A percentile compares a stretch with the other conserved stretches of the same genome.
Evolutionary conservation across 257 asterid species (phyloP).

Genomic region (Craterostigma plantagineum): DNA sequence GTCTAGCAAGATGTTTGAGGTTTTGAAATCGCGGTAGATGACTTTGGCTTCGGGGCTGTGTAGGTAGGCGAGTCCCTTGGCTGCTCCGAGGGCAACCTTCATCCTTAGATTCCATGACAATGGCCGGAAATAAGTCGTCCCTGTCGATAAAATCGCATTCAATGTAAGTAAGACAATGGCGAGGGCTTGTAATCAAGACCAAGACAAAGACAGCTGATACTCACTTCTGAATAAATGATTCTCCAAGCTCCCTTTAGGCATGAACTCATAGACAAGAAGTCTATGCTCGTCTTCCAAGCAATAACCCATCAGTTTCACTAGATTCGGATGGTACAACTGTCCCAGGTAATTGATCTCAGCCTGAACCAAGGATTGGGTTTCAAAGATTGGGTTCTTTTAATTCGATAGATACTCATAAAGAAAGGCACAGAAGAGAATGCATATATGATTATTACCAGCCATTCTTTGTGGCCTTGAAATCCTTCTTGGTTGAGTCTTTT

Average conservation of each 20-base stretch:
- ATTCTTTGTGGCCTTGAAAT: conserved; percentile 71
- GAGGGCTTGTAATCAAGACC: no score
- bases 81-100: conserved; percentile 61
- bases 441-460: conserved; percentile 85
- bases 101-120: conserved; percentile 45
- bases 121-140: conserved; percentile 49
- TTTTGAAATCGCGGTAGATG: conserved; percentile 49
- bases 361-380: no score
- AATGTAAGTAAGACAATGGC: no score
- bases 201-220: conserved; percentile 9
- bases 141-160: conserved; percentile 13
- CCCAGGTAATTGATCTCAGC: conserved; percentile 48
- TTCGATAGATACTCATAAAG: no score
- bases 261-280: conserved; percentile 54
- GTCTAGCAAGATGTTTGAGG: conserved; percentile 53
- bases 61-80: conserved; percentile 54
- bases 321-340: conserved; percentile 51
- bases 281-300: conserved; percentile 65
- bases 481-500: conserved; percentile 71
- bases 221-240: conserved; percentile 56
- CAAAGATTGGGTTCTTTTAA: background rate
- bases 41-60: conserved; percentile 56
- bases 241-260: conserved; percentile 70
- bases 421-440: no score
- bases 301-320: conserved; percentile 43